phyloP scores from a whole-genome alignment of 345 rosid species.

The Eucalyptus microcorys region DNA sequence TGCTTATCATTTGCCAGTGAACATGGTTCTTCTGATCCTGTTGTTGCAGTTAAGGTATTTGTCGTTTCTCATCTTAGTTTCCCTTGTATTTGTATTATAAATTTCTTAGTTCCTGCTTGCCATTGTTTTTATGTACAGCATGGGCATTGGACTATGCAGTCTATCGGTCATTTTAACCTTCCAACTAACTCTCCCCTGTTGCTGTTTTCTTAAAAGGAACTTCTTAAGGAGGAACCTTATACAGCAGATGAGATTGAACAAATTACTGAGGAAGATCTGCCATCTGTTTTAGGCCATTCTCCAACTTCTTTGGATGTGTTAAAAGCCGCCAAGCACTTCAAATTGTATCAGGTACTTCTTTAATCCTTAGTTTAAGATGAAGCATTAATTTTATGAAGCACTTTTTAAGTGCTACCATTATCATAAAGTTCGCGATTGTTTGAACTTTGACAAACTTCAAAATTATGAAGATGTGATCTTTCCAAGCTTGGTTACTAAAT shows the following conservation, averaged over 20 bases:
- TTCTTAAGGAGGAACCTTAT: constrained; percentile 72
- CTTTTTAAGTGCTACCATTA: background rate
- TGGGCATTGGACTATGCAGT: background rate
- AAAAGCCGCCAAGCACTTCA: constrained; percentile 64
- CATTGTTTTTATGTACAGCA: background rate
- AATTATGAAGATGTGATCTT: background rate
- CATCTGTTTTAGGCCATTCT: constrained; percentile 50
- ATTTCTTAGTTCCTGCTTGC: background rate
- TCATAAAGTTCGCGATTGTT: background rate
- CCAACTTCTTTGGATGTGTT: constrained; percentile 76
- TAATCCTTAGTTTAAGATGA: background rate
- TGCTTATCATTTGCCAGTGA: constrained; percentile 55
- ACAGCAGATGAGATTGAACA: constrained; percentile 68
- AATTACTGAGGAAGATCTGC: constrained; percentile 32
- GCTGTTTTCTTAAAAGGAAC: constrained; percentile 26
- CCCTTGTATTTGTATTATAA: background rate
- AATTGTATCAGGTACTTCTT: constrained; percentile 62
- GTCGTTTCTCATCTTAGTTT: background rate
- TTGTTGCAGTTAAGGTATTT: constrained; percentile 77
- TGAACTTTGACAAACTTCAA: background rate
- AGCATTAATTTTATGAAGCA: background rate
- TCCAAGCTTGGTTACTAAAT: background rate
- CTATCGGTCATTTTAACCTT: background rate
- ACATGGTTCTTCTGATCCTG: constrained; percentile 65
- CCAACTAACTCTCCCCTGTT: background rate